Base-by-base conservation (phyloP, 768 basidiomycete species). In the Amanita exitialis region DNA sequence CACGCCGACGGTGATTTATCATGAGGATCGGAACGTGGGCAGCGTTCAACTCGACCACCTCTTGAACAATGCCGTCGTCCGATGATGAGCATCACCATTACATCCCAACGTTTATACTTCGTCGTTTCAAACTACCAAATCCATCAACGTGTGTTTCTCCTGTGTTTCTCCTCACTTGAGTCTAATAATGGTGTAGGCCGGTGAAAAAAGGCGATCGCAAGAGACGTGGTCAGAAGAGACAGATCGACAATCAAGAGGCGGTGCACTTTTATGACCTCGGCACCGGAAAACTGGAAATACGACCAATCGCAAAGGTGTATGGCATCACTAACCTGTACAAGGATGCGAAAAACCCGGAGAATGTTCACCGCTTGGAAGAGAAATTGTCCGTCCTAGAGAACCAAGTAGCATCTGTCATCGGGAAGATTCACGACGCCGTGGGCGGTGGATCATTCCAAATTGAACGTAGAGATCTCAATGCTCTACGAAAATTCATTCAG, bases 401-500 rank as follows among this genome's bases (percentile, higher is more conserved):
- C 6, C 49, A 59, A 8, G 61, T 67, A 1, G 58, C 62, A 0
- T 1, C 5, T 12, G 47, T 65, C 16, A 62, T 67, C 15, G 42
- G 45, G 12, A 15, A 49, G 15, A 55, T 64, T 15, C 59, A 63
- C 25, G 16, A 30, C 2, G 53, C 50, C 6, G 8, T 27, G 30
- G 16, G 27, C 28, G 18, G 23, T 4, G 27, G 37, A 6, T 18
- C n/a, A 1, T 56, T 66, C 20, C 42, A 51, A 15, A 15, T 68
- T 15, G 57, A 62, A 18, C 53, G 68, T 27, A 56, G 57, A 16
- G 57, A 59, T n/a, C 55, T 71, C 2, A 58, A 65, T 7, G 57
- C 48, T 3, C 51, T 71, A 27, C 58, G 66, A 3, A 69, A 67
- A 53, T 70, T 71, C 47, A 55, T 70, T 6, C 68, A 68, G 47